Evolutionary conservation across 495 filamentous ascomycete species (phyloP), one percentile per base, ranked within the genome.

Genomic region (Hypoxylon lenormandii): DNA sequence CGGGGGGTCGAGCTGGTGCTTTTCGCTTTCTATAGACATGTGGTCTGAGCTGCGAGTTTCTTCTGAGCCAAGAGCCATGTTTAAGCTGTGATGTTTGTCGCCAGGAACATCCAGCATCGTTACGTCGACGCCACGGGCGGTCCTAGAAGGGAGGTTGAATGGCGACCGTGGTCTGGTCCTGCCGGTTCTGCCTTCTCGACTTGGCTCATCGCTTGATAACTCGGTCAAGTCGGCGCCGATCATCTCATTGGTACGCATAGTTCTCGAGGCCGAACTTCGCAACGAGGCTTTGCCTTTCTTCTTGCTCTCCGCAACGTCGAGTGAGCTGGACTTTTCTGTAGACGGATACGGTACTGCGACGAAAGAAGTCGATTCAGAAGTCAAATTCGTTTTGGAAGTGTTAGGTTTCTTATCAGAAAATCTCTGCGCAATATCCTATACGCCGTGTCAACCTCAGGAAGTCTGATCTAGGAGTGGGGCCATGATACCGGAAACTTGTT

Each of bases 401-500:
- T 46, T 59, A 1, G 60, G 16, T 28, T 51, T 61, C 21, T 70
- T 76, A n/a, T 48, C 19, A 11, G 50, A 51, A 21, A 74, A 46
- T 26, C 40, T 56, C 16, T 53, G 50, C 4, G 21, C 61, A 33
- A 59, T 52, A 36, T 61, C 55, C 74, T 76, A 38, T 8, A 60
- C 10, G 3, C 13, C 4, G 18, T 15, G 61, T 65, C 47, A 64
- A 55, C 45, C 7, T 11, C 11, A 7, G 42, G 38, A 37, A 40
- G 11, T 15, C 0, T 21, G 18, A 45, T 15, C 8, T 37, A n/a
- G 22, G 40, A 0, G 22, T 19, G 21, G 26, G 56, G 21, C 16
- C 28, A 19, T 28, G 77, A 43, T 71, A 84, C 81, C 0, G 77
- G 73, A 56, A 77, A 74, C 57, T 68, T 48, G 0, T 59, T 28